Evolutionary conservation across 148 eudicot species (phyloP).

Genomic region (Drosera capensis): DNA sequence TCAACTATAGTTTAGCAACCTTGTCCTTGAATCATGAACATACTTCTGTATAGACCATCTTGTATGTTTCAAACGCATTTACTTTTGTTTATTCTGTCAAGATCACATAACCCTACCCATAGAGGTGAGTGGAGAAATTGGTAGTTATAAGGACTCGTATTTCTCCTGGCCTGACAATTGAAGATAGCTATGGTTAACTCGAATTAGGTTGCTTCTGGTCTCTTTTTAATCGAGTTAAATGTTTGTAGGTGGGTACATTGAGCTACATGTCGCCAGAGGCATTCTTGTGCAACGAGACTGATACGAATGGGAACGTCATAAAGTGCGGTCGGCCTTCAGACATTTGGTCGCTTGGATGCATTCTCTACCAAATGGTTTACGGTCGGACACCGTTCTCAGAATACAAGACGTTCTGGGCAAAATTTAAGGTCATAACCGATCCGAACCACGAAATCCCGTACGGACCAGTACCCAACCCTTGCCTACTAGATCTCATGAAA

Average conservation of each 20-base stretch:
- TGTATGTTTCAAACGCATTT: too few relatives aligned
- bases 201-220: constrained; percentile 3
- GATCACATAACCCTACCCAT: too few relatives aligned
- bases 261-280: constrained; percentile 99
- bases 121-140: too few relatives aligned
- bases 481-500: constrained; percentile 95
- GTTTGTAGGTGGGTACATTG: constrained; percentile 87
- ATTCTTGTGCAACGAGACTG: constrained; percentile 89
- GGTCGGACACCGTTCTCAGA: constrained; percentile 91
- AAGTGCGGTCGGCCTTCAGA: constrained; percentile 96
- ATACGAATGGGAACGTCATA: constrained; percentile 59
- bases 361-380: constrained; percentile 96
- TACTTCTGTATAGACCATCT: too few relatives aligned
- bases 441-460: constrained; percentile 67
- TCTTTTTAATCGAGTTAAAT: constrained; percentile 3
- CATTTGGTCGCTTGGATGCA: constrained; percentile 99
- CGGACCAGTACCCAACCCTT: constrained; percentile 66
- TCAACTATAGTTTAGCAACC: too few relatives aligned
- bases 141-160: too few relatives aligned
- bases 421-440: constrained; percentile 84
- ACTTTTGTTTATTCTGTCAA: too few relatives aligned
- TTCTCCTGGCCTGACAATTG: too few relatives aligned
- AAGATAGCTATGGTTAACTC: too few relatives aligned
- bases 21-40: too few relatives aligned
- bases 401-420: constrained; percentile 95